Conservation (phyloP, 768 basidiomycete genomes). For the Imleria badia region DNA sequence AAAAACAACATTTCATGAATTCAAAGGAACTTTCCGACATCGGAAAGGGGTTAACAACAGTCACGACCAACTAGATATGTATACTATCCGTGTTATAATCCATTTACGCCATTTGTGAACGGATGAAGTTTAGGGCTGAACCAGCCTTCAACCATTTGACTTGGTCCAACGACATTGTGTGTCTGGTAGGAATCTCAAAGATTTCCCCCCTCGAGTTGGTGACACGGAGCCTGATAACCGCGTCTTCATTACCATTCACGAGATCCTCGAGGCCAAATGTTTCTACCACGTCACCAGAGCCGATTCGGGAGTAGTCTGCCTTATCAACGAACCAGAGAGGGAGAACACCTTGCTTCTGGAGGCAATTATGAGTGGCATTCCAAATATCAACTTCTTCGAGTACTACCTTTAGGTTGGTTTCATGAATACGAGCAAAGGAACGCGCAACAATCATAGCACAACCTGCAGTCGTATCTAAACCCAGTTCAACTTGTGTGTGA, state of each 20-base stretch:
- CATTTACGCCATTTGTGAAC: conserved; percentile 46
- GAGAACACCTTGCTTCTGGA: conserved; percentile 94
- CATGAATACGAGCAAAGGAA: conserved; percentile 97
- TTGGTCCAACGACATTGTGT: conserved; percentile 91
- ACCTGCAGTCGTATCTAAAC: conserved; percentile 41
- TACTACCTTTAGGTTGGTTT: conserved; percentile 90
- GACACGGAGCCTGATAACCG: conserved; percentile 56
- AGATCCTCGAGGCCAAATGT: conserved; percentile 81
- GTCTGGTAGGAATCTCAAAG: conserved; percentile 71
- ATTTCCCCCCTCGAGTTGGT: conserved; percentile 60
- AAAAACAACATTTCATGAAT: conserved; percentile 23
- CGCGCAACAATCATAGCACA: conserved; percentile 86
- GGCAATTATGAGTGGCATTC: conserved; percentile 1
- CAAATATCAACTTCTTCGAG: neutral
- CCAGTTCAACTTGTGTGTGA: neutral
- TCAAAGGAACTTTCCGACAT: conserved; percentile 32
- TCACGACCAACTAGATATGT: conserved; percentile 4
- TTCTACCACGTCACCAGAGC: conserved; percentile 76
- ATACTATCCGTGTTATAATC: neutral
- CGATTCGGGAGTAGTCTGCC: conserved; percentile 80
- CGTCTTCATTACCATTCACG: conserved; percentile 43
- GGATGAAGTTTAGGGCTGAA: conserved; percentile 88
- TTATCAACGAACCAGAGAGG: conserved; percentile 94
- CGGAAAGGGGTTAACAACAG: conserved; percentile 28
- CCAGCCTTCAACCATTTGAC: conserved; percentile 88